Percentiles rank a stretch among this genome's conserved stretches.
These are phyloP conservation scores for Calonectria naviculata DNA, from an alignment of 2,329 filamentous ascomycete species.

Conservation along the genomic window DNA sequence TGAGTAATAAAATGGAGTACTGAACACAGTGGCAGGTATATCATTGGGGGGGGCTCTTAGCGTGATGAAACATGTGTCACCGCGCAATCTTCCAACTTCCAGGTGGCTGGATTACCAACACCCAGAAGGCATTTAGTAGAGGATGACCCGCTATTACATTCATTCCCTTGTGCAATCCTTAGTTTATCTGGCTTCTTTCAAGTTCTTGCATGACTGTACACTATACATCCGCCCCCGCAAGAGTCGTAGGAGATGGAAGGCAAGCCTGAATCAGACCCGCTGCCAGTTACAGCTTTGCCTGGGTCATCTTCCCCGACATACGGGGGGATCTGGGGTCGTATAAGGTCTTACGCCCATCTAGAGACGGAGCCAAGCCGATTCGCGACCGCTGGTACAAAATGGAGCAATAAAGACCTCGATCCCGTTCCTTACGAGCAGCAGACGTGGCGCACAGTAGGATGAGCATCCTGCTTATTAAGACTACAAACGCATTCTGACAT, in stretches of 20 bases:
- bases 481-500: neutral
- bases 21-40: neutral
- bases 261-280: neutral
- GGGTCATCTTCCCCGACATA: neutral
- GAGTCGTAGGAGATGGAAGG: neutral
- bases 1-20: too few species aligned
- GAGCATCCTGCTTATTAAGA: neutral
- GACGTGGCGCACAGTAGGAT: neutral
- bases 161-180: too few species aligned
- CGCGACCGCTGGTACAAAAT: neutral
- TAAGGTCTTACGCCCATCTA: neutral
- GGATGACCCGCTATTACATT: neutral
- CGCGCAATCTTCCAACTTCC: neutral
- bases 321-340: neutral
- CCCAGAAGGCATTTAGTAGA: neutral
- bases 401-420: neutral
- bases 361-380: neutral
- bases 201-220: too few species aligned
- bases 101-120: neutral
- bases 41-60: neutral
- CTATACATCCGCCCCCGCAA: neutral
- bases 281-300: neutral
- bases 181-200: too few species aligned
- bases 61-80: neutral
- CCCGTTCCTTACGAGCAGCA: neutral